Evolutionary conservation across 164 flowering plant species (phyloP).

Genomic region (Piper longum): DNA sequence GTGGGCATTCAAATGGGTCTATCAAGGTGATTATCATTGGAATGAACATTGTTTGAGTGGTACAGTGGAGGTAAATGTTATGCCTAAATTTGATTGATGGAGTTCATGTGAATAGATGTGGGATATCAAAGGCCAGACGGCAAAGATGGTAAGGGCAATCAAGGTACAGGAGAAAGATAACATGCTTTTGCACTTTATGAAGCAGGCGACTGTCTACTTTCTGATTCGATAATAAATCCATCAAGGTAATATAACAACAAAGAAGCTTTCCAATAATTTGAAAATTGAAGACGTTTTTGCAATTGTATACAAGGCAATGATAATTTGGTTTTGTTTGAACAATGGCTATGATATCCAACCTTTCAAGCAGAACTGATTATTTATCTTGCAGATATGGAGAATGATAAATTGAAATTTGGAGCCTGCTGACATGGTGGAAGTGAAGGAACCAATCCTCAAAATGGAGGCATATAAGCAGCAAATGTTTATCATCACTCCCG

Average conservation of each 20-base stretch:
- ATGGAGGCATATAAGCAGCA: conserved; percentile 32
- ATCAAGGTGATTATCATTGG: conserved; percentile 53
- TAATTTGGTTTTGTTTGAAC: background rate
- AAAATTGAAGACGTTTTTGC: too few relatives aligned
- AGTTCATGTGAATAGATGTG: conserved; percentile 32
- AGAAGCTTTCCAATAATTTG: background rate
- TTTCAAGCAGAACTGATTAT: background rate
- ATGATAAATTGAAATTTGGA: conserved; percentile 38
- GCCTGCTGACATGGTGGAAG: conserved; percentile 41
- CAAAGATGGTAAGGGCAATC: conserved; percentile 38
- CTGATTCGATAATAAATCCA: conserved; percentile 70
- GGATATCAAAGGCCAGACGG: conserved; percentile 46
- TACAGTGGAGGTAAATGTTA: too few relatives aligned
- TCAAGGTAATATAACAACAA: conserved; percentile 43
- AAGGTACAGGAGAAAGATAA: conserved; percentile 55
- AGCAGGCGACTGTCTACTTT: conserved; percentile 48
- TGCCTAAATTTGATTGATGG: background rate
- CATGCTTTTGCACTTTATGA: conserved; percentile 59
- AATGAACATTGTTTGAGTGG: too few relatives aligned
- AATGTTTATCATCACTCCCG: conserved; percentile 30
- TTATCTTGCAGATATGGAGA: conserved; percentile 50
- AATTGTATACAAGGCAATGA: too few relatives aligned
- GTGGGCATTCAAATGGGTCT: conserved; percentile 74
- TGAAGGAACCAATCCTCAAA: conserved; percentile 41
- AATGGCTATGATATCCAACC: background rate